These are phyloP conservation scores for Dryadomyces quercus-mongolicae DNA, from an alignment of 2,329 filamentous ascomycete genomes.

Conservation along the genomic window DNA sequence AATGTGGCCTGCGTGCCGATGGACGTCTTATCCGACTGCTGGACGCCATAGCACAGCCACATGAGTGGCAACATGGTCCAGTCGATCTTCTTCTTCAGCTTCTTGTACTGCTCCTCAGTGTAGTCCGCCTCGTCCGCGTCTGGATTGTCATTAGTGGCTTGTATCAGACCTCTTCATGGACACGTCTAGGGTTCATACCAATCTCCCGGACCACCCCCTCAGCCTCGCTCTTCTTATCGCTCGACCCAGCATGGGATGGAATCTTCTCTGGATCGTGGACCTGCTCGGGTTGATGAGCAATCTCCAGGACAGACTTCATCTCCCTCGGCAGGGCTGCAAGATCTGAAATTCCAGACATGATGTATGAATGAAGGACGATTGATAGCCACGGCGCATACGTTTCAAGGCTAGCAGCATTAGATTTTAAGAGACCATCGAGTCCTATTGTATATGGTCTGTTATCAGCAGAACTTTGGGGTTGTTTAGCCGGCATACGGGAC, in stretches of 20 bases:
- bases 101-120: conserved; percentile 5
- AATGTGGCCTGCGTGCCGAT: conserved; percentile 26
- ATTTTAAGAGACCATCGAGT: no score
- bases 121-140: not conserved
- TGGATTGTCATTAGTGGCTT: not conserved
- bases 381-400: no score
- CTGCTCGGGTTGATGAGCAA: not conserved
- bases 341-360: not conserved
- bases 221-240: not conserved
- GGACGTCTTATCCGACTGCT: conserved; percentile 34
- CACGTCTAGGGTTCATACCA: not conserved
- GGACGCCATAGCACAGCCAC: conserved; percentile 36
- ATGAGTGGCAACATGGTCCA: conserved; percentile 19
- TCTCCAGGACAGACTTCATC: not conserved
- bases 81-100: conserved; percentile 7
- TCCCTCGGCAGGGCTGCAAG: not conserved
- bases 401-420: no score
- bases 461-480: no score
- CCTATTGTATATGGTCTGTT: no score
- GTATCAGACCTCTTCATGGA: not conserved
- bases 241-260: not conserved
- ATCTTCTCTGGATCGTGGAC: not conserved
- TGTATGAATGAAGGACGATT: not conserved
- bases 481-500: no score
- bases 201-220: not conserved